Evolutionary conservation across 2,329 filamentous ascomycete species (phyloP), one percentile per base, ranked within the genome.

Genomic region (Cylindrodendrum hubeiense): DNA sequence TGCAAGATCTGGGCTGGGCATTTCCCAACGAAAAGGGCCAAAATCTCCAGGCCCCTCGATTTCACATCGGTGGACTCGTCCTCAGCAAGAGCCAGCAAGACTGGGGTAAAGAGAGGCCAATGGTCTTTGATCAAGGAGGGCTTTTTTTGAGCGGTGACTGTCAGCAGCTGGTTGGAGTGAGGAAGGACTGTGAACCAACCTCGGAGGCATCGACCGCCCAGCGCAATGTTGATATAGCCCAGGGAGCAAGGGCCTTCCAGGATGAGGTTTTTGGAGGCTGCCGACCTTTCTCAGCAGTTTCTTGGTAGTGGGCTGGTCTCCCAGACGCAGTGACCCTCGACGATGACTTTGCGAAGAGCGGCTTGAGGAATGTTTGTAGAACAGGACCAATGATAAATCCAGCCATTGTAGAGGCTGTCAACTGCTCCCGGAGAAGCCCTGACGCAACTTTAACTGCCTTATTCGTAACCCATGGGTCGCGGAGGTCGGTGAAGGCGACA

Each of bases 51-150:
- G 1, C 90, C 91, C 26, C 81, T 81, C 2, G 79, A 76, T 66
- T 90, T 89, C 65, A 88, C 81, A 3, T 76, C 67, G 0, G 83
- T 82, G 22, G 87, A 82, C 15, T 84, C 75, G 70, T 93, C 91
- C 75, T 95, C 92, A 28, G 90, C 79, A 5, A 95, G 84, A 0
- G 89, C 87, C 5, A 95, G 83, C 4, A 95, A 80, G 0, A 91
- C 89, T 1, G 93, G 93, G 2, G 90, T 86, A 63, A 91, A 87
- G 8, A 93, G 80, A 3, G 89, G 88, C 91, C 92, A 95, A 71
- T 89, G 80, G 12, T 82, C 76, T 67, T 85, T 79, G 10, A 92
- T 78, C 8, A 84, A 75, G 1, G 73, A 34, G 53, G 76, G 69
- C 84, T 87, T 56, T 87, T 87, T 56, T 19, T 10, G 9, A 22